Conservation (phyloP, 495 filamentous ascomycete genomes). For the Hypoxylon intermedium region DNA sequence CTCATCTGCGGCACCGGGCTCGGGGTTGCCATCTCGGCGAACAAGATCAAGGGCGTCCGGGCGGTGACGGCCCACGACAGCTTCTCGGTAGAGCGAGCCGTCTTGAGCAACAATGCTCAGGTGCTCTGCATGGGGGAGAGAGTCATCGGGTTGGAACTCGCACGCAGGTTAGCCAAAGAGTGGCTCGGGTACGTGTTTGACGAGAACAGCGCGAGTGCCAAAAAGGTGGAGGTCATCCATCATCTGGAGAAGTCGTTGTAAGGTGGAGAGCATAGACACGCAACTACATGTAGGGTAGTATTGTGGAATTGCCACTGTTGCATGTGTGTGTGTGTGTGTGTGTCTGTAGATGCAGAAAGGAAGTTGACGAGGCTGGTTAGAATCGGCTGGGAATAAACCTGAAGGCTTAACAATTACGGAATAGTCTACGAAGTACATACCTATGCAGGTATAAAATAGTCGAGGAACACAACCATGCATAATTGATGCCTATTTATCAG, state of each 20-base stretch:
- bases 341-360: too few relatives aligned
- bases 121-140: slow-evolving; percentile 89
- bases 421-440: too few relatives aligned
- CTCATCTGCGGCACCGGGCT: slow-evolving; percentile 89
- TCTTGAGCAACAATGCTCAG: slow-evolving; percentile 86
- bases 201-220: slow-evolving; percentile 70
- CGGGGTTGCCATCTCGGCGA: slow-evolving; percentile 84
- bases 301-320: too few relatives aligned
- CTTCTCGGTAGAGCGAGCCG: slow-evolving; percentile 80
- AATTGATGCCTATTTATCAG: too few relatives aligned
- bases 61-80: slow-evolving; percentile 88
- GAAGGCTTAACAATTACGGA: too few relatives aligned
- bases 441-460: too few relatives aligned
- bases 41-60: slow-evolving; percentile 84
- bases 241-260: slow-evolving; percentile 68
- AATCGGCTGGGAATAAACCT: too few relatives aligned
- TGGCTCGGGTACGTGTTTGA: slow-evolving; percentile 87
- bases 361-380: too few relatives aligned
- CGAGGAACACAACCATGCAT: too few relatives aligned
- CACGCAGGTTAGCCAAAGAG: slow-evolving; percentile 76
- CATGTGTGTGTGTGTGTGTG: too few relatives aligned
- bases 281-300: too few relatives aligned
- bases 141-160: slow-evolving; percentile 81
- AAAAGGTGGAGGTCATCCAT: slow-evolving; percentile 77
- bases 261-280: too few relatives aligned